These are phyloP conservation scores for Trypanosoma rangeli DNA, from an alignment of 208 protist genomes.

Conservation along the genomic window DNA sequence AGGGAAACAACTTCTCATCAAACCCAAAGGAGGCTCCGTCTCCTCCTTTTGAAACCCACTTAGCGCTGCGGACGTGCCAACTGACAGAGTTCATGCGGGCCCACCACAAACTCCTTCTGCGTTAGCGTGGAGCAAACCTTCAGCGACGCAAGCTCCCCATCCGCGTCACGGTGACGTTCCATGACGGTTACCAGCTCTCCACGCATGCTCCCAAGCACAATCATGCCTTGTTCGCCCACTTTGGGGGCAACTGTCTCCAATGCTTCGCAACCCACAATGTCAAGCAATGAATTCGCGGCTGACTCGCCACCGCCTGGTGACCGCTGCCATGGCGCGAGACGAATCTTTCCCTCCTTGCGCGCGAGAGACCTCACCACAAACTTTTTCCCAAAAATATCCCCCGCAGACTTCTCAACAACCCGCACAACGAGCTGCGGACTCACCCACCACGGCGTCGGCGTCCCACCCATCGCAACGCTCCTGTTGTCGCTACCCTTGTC, in stretches of 20 bases:
- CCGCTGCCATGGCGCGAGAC: slow-evolving; percentile 30
- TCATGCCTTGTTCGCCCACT: slow-evolving; percentile 53
- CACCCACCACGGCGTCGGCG: slow-evolving; percentile 64
- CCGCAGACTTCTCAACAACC: slow-evolving; percentile 52
- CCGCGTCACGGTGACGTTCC: slow-evolving; percentile 31
- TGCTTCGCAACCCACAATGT: slow-evolving; percentile 57
- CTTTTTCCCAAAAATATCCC: slow-evolving; percentile 63
- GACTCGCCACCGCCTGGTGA: not conserved
- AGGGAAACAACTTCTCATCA: not conserved
- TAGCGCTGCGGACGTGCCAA: slow-evolving; percentile 4
- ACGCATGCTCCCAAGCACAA: slow-evolving; percentile 56
- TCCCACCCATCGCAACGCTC: not conserved
- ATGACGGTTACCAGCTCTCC: slow-evolving; percentile 66
- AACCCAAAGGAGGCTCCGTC: too few species aligned
- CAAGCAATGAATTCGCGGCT: slow-evolving; percentile 22
- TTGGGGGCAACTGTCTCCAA: slow-evolving; percentile 79
- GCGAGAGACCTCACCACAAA: slow-evolving; percentile 54
- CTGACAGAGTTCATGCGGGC: slow-evolving; percentile 59
- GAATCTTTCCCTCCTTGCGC: slow-evolving; percentile 52
- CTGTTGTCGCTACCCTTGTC: not conserved
- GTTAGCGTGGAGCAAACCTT: slow-evolving; percentile 53
- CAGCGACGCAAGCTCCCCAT: slow-evolving; percentile 41
- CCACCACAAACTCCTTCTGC: slow-evolving; percentile 36
- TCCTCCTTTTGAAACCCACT: not conserved
- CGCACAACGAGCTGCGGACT: slow-evolving; percentile 70